These are phyloP conservation scores for Aspergillus bridgeri DNA, from an alignment of 495 filamentous ascomycete genomes.

Conservation along the genomic window DNA sequence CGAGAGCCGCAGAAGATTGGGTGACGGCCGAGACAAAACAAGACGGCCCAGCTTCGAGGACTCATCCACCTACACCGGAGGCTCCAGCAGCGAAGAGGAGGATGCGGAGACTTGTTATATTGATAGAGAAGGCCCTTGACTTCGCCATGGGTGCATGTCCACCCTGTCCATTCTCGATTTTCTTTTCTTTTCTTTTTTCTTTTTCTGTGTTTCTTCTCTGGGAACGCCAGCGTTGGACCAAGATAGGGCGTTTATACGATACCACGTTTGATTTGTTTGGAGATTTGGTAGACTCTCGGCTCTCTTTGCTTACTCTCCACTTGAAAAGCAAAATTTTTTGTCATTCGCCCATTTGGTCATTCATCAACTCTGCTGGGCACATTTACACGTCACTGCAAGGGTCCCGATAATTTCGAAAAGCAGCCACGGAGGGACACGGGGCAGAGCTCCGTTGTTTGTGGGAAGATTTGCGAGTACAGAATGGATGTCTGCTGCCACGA, in stretches of 20 bases:
- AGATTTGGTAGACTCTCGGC: neutral
- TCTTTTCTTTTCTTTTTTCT: neutral
- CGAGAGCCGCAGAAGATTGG: conserved; percentile 21
- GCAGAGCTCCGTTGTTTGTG: neutral
- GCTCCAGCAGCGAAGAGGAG: conserved; percentile 36
- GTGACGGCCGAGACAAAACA: conserved; percentile 26
- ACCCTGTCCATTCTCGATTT: neutral
- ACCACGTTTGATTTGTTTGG: conserved; percentile 15
- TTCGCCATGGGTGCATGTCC: neutral
- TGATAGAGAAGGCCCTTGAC: conserved; percentile 24
- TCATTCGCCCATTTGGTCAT: neutral
- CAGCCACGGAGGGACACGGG: neutral
- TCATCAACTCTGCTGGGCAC: neutral
- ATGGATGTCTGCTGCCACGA: neutral
- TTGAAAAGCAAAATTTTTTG: neutral
- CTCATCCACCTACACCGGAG: conserved; percentile 31
- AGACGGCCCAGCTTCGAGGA: conserved; percentile 33
- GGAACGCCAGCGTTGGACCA: conserved; percentile 10
- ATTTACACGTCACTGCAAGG: neutral
- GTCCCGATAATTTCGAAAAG: neutral
- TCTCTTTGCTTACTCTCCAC: neutral
- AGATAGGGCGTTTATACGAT: conserved; percentile 15
- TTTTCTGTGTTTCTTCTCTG: conserved; percentile 11
- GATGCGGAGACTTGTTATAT: conserved; percentile 32
- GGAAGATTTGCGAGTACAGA: neutral